phyloP scores from a whole-genome alignment of 2,329 filamentous ascomycete genomes.

The Aphanoascus verrucosus region DNA sequence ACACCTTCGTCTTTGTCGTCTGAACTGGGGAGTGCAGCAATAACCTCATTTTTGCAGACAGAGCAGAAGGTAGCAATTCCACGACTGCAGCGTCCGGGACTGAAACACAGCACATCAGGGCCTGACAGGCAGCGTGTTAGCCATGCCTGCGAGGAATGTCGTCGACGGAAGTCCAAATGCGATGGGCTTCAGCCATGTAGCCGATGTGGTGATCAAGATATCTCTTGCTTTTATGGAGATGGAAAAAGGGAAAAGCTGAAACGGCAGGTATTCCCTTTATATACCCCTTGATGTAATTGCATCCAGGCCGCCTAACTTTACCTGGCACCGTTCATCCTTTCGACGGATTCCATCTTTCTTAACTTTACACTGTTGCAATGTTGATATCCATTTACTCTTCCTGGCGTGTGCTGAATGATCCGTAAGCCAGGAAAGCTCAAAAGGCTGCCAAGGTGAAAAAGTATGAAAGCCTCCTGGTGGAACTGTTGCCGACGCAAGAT shows the following conservation, averaged over 20 bases:
- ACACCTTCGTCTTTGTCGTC: constrained; percentile 4
- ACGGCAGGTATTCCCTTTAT: constrained; percentile 12
- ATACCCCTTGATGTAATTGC: background rate
- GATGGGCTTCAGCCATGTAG: constrained; percentile 28
- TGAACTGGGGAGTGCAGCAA: constrained; percentile 5
- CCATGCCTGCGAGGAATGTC: constrained; percentile 28
- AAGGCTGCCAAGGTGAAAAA: constrained; percentile 16
- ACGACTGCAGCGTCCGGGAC: constrained; percentile 14
- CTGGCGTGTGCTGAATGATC: constrained; percentile 4
- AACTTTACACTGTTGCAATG: background rate
- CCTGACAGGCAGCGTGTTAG: constrained; percentile 17
- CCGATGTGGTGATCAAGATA: constrained; percentile 23
- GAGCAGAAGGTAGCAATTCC: constrained; percentile 18
- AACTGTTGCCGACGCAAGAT: constrained; percentile 15
- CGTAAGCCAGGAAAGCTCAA: constrained; percentile 14
- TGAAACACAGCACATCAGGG: constrained; percentile 5
- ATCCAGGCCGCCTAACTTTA: background rate
- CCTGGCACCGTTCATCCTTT: background rate
- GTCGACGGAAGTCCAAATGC: constrained; percentile 30
- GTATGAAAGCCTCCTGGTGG: constrained; percentile 16
- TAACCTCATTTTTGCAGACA: constrained; percentile 3
- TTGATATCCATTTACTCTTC: background rate
- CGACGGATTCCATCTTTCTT: background rate
- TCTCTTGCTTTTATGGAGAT: constrained; percentile 26
- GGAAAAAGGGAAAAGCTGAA: constrained; percentile 30